Conservation (phyloP, 768 basidiomycete species). For the Phallus indusiatus region DNA sequence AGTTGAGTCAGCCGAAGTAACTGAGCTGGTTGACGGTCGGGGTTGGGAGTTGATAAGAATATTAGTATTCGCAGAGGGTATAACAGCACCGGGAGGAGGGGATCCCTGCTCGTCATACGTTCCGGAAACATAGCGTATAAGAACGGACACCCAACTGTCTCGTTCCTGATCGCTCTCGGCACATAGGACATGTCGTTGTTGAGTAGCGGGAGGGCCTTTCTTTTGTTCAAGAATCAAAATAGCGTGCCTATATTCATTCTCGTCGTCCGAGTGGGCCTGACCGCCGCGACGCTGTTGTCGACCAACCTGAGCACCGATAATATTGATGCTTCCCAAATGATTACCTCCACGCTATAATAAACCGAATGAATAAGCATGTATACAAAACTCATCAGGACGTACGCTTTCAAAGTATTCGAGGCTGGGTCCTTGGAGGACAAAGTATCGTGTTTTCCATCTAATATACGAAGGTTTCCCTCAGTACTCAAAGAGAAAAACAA, state of each 20-base stretch:
- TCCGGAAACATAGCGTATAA: constrained; percentile 81
- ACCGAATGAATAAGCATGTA: constrained; percentile 8
- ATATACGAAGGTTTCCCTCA: neutral
- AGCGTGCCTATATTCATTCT: constrained; percentile 93
- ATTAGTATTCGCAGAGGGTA: constrained; percentile 12
- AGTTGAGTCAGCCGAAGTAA: constrained; percentile 31
- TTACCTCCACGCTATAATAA: constrained; percentile 69
- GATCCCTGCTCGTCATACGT: constrained; percentile 50
- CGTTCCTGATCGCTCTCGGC: constrained; percentile 92
- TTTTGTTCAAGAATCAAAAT: constrained; percentile 93
- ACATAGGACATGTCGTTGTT: constrained; percentile 84
- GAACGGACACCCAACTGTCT: constrained; percentile 89
- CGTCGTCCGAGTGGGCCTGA: constrained; percentile 55
- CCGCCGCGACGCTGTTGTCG: constrained; percentile 68
- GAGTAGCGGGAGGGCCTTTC: constrained; percentile 57
- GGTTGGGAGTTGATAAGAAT: constrained; percentile 29
- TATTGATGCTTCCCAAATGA: constrained; percentile 81
- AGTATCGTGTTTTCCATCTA: constrained; percentile 87
- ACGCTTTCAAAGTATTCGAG: constrained; percentile 95
- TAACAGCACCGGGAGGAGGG: neutral
- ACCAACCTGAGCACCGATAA: constrained; percentile 93
- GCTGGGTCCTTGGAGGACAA: constrained; percentile 83
- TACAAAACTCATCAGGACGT: constrained; percentile 27
- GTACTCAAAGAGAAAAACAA: neutral
- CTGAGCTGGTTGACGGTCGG: constrained; percentile 49